Conservation (phyloP, 2,329 filamentous ascomycete species). For the Huntiella abstrusa region DNA sequence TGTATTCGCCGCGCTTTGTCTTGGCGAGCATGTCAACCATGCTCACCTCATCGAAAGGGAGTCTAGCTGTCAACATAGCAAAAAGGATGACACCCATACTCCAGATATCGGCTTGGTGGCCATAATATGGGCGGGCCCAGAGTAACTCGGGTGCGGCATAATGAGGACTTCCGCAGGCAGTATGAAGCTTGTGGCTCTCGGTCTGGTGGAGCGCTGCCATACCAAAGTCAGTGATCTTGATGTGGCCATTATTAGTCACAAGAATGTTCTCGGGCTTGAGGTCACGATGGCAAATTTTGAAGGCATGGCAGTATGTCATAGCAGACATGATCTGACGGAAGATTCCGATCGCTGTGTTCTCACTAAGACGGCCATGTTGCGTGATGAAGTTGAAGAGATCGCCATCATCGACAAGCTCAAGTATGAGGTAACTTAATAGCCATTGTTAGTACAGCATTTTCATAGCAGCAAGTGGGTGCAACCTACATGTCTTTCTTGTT, state of each 20-base stretch:
- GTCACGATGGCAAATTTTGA: conserved; percentile 91
- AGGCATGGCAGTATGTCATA: conserved; percentile 78
- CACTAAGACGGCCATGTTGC: conserved; percentile 49
- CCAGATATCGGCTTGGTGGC: conserved; percentile 83
- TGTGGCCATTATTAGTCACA: conserved; percentile 51
- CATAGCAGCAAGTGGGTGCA: background rate
- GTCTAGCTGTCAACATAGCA: conserved; percentile 62
- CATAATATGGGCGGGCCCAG: conserved; percentile 56
- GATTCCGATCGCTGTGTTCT: conserved; percentile 64
- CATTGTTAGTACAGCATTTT: background rate
- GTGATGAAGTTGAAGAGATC: conserved; percentile 83
- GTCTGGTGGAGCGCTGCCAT: conserved; percentile 88
- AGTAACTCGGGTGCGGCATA: conserved; percentile 92
- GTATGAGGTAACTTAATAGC: conserved; percentile 60
- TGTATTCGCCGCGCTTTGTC: conserved; percentile 39
- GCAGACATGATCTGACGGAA: conserved; percentile 90
- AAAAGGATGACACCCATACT: conserved; percentile 82
- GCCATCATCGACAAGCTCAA: conserved; percentile 66
- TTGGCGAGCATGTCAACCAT: conserved; percentile 41
- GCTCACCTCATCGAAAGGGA: conserved; percentile 62
- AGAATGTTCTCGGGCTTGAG: conserved; percentile 96
- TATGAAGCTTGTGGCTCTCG: conserved; percentile 57
- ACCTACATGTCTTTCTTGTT: conserved; percentile 83
- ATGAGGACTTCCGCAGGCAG: conserved; percentile 88
- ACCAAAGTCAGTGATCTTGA: conserved; percentile 94